These are phyloP conservation scores for Coemansia brasiliensis DNA, from an alignment of 192 early-diverging fungal species.

Conservation along the genomic window DNA sequence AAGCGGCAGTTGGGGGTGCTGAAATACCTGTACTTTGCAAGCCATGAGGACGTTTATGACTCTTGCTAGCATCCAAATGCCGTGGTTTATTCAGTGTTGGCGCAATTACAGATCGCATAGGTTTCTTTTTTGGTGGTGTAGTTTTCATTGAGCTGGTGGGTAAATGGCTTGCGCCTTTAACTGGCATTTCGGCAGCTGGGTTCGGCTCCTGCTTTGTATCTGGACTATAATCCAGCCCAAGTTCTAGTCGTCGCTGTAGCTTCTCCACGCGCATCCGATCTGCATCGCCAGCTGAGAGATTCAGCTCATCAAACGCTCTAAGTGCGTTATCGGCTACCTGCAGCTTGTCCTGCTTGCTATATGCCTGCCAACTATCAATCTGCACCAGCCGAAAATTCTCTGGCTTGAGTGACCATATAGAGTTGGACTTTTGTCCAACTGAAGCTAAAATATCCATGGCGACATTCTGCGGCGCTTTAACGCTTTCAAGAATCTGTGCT, in stretches of 20 bases:
- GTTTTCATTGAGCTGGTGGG: slow-evolving; percentile 14
- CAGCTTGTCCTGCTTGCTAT: slow-evolving; percentile 37
- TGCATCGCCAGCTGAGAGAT: slow-evolving; percentile 48
- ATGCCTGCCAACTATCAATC: slow-evolving; percentile 57
- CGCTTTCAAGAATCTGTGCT: slow-evolving; percentile 8
- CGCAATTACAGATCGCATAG: slow-evolving; percentile 30
- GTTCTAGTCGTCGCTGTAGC: slow-evolving; percentile 10
- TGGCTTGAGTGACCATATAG: slow-evolving; percentile 49
- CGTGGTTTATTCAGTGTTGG: slow-evolving; percentile 27
- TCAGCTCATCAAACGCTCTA: slow-evolving; percentile 57
- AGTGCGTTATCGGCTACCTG: slow-evolving; percentile 48
- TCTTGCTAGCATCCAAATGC: slow-evolving; percentile 6
- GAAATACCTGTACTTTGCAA: background rate
- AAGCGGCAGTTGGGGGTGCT: background rate
- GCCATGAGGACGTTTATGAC: slow-evolving; percentile 1
- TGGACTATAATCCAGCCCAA: background rate
- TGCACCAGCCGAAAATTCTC: slow-evolving; percentile 56
- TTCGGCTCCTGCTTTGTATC: background rate
- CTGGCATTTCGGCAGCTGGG: background rate
- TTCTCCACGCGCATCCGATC: slow-evolving; percentile 36
- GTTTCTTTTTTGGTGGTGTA: slow-evolving; percentile 32
- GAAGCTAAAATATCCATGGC: slow-evolving; percentile 21
- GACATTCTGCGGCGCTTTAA: slow-evolving; percentile 16
- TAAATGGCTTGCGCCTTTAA: slow-evolving; percentile 3
- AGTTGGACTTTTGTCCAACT: slow-evolving; percentile 12